Percentiles rank a stretch among this genome's conserved stretches.
Evolutionary conservation across 225 moss, liverwort and hornwort genomes (phyloP).

Genomic region (Climacium dendroides): DNA sequence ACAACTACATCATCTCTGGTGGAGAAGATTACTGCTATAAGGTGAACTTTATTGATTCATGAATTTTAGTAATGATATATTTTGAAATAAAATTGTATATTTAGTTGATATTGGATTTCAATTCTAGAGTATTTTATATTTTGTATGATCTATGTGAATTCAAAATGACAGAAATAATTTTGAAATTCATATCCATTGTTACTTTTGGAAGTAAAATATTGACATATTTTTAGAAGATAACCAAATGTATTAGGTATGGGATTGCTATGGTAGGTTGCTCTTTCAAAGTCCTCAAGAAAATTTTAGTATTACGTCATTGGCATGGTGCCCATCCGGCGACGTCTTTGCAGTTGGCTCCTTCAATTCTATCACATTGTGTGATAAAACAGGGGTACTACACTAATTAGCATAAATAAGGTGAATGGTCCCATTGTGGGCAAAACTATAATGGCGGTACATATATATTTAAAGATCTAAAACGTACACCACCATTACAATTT

Average conservation of each 20-base stretch:
- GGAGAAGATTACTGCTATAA: constrained; percentile 84
- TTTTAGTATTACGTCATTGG: constrained; percentile 44
- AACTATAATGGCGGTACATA: background rate
- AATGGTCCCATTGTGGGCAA: background rate
- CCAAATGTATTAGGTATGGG: constrained; percentile 60
- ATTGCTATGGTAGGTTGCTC: constrained; percentile 74
- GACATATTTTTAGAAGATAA: background rate
- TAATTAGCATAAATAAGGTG: background rate
- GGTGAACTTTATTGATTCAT: background rate
- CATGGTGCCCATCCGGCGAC: constrained; percentile 86
- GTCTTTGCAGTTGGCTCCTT: constrained; percentile 64
- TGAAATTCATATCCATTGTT: background rate
- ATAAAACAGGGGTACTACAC: constrained; percentile 60
- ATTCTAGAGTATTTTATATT: background rate
- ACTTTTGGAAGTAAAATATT: background rate
- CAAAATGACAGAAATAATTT: background rate
- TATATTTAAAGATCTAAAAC: background rate
- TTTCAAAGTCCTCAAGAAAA: constrained; percentile 57
- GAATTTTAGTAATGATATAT: background rate
- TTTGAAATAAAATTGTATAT: background rate
- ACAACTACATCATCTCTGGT: constrained; percentile 64
- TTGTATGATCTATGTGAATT: background rate
- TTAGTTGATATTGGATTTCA: background rate
- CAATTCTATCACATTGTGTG: constrained; percentile 51
- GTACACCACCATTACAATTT: background rate